Percentiles rank a stretch among this genome's conserved stretches.
Evolutionary conservation across 1,284 basidiomycete species (phyloP).

Genomic region (Gomphus bonarii): DNA sequence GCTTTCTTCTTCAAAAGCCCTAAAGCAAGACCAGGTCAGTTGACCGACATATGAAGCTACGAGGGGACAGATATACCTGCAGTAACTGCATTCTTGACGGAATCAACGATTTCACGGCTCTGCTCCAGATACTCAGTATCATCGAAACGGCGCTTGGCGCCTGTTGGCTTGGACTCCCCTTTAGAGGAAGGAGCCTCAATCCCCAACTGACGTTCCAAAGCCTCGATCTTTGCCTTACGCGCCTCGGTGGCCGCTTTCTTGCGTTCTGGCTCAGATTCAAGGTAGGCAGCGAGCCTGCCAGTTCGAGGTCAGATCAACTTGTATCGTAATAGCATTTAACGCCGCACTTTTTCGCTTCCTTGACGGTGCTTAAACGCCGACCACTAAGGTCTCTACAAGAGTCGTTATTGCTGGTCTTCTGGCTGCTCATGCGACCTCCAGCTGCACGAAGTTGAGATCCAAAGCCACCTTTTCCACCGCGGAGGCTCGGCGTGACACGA

Average conservation of each 20-base stretch:
- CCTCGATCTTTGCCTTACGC: constrained; percentile 79
- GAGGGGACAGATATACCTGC: constrained; percentile 41
- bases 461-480: constrained; percentile 96
- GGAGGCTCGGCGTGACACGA: constrained; percentile 58
- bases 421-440: constrained; percentile 93
- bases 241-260: constrained; percentile 72
- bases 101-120: constrained; percentile 85
- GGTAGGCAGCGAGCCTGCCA: constrained; percentile 75
- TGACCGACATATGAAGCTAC: not conserved
- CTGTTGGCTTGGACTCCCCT: constrained; percentile 33
- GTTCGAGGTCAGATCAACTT: constrained; percentile 8
- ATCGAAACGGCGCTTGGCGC: constrained; percentile 83
- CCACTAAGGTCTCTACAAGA: constrained; percentile 92
- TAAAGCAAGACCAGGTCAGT: constrained; percentile 19
- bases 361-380: constrained; percentile 83
- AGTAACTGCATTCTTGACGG: constrained; percentile 84
- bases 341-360: constrained; percentile 85
- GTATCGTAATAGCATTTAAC: not conserved
- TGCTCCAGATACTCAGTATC: constrained; percentile 91
- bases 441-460: constrained; percentile 93
- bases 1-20: constrained; percentile 79
- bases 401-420: constrained; percentile 93
- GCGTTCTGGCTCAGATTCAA: constrained; percentile 78
- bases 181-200: constrained; percentile 34
- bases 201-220: constrained; percentile 73